Conservation (phyloP, 805 yeast genomes). For the Peterozyma xylosa region DNA sequence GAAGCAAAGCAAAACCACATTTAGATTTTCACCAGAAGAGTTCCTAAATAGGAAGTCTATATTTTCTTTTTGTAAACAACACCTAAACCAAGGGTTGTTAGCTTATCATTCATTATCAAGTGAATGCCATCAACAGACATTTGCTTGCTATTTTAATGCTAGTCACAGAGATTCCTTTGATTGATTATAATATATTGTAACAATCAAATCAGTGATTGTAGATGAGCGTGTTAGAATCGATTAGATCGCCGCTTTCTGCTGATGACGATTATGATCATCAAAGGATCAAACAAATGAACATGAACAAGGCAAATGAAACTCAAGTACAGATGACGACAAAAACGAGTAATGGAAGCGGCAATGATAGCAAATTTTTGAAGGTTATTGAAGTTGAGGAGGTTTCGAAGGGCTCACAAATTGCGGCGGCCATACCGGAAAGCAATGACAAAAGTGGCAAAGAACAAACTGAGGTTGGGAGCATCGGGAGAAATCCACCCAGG, state of each 20-base stretch:
- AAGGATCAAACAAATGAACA: not conserved
- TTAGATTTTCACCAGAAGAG: too few species aligned
- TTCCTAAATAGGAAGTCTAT: too few species aligned
- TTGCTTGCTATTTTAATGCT: too few species aligned
- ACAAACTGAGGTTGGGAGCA: not conserved
- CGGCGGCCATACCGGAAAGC: not conserved
- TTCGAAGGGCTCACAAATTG: not conserved
- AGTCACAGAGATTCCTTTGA: too few species aligned
- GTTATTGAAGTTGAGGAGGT: too few species aligned
- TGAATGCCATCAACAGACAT: too few species aligned
- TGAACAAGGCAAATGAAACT: not conserved
- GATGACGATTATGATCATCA: constrained; percentile 3
- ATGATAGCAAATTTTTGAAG: not conserved
- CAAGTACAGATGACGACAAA: not conserved
- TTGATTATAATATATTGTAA: too few species aligned
- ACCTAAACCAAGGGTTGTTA: too few species aligned
- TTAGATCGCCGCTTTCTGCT: constrained; percentile 8
- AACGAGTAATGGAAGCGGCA: not conserved
- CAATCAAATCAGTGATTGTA: too few species aligned
- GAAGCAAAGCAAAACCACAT: too few species aligned
- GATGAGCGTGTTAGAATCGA: constrained; percentile 1
- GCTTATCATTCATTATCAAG: too few species aligned
- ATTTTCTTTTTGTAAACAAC: too few species aligned
- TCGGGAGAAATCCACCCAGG: not conserved
- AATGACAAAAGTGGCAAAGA: not conserved